These are phyloP conservation scores for Lentinula novae-zelandiae DNA, from an alignment of 1,284 basidiomycete species.

Conservation along the genomic window DNA sequence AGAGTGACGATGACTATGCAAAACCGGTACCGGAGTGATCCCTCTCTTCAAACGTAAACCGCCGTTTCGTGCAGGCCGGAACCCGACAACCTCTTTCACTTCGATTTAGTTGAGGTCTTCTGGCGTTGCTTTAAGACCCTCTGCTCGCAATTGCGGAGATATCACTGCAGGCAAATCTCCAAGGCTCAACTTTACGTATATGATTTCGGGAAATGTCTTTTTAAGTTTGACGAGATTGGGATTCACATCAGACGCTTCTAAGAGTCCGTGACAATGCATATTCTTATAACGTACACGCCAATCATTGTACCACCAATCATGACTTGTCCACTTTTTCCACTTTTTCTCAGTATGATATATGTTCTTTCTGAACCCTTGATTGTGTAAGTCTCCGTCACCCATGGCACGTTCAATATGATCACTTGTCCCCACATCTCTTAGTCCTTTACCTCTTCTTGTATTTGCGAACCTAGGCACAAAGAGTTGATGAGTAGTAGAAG, in stretches of 20 bases:
- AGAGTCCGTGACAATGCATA: not conserved
- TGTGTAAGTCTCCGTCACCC: conserved; percentile 21
- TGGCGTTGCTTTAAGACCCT: conserved; percentile 7
- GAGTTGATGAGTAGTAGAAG: no score
- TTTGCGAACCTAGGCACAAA: conserved; percentile 18
- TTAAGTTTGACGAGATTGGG: not conserved
- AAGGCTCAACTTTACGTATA: conserved; percentile 15
- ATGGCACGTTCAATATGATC: conserved; percentile 21
- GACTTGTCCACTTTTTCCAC: conserved; percentile 22
- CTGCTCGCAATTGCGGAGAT: conserved; percentile 1
- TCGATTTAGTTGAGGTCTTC: conserved; percentile 19
- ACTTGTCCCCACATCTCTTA: conserved; percentile 21
- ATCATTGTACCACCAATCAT: conserved; percentile 15
- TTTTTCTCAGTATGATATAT: conserved; percentile 22
- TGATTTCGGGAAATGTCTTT: conserved; percentile 18
- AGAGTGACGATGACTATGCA: conserved; percentile 22
- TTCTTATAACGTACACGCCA: no score
- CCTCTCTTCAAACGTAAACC: conserved; percentile 19
- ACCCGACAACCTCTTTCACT: conserved; percentile 17
- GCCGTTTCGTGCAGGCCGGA: conserved; percentile 19
- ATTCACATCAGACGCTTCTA: not conserved
- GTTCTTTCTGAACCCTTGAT: conserved; percentile 18
- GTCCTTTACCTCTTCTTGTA: conserved; percentile 19
- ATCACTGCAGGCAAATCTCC: conserved; percentile 17
- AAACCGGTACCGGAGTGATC: conserved; percentile 11